Evolutionary conservation across 2,329 filamentous ascomycete species (phyloP).

Genomic region (Mycosphaerella sp.): DNA sequence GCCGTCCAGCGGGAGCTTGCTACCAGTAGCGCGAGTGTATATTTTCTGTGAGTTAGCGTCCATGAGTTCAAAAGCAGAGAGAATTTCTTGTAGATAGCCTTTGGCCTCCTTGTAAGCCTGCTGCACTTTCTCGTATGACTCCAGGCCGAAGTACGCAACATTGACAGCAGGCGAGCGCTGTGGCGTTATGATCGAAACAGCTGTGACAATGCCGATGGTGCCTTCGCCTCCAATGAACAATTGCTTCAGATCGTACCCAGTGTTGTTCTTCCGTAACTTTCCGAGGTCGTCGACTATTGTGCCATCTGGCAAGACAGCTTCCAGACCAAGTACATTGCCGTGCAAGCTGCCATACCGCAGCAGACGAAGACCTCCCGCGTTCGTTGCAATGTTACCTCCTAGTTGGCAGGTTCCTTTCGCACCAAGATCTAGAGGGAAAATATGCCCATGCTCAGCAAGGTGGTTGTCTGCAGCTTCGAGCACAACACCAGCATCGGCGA

Average conservation of each 20-base stretch:
- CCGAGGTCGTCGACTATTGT: constrained; percentile 85
- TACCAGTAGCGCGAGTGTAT: constrained; percentile 66
- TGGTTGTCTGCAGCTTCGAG: constrained; percentile 84
- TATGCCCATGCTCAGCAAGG: constrained; percentile 72
- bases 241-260: constrained; percentile 94
- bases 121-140: constrained; percentile 85
- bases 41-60: constrained; percentile 75
- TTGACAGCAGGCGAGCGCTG: constrained; percentile 83
- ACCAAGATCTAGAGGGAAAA: constrained; percentile 95
- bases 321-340: constrained; percentile 83
- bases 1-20: constrained; percentile 72
- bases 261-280: constrained; percentile 94
- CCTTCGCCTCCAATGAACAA: constrained; percentile 94
- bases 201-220: constrained; percentile 90
- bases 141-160: constrained; percentile 87
- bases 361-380: constrained; percentile 84
- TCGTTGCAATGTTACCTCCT: constrained; percentile 92
- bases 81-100: constrained; percentile 81
- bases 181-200: constrained; percentile 80
- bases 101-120: constrained; percentile 84
- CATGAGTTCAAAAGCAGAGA: constrained; percentile 98
- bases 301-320: constrained; percentile 89
- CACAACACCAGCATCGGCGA: constrained; percentile 85
- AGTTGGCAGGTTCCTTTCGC: constrained; percentile 97
- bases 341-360: constrained; percentile 92